Evolutionary conservation across 2,329 filamentous ascomycete species (phyloP), one percentile per base, ranked within the genome.

Genomic region (Pseudogymnoascus destructans): DNA sequence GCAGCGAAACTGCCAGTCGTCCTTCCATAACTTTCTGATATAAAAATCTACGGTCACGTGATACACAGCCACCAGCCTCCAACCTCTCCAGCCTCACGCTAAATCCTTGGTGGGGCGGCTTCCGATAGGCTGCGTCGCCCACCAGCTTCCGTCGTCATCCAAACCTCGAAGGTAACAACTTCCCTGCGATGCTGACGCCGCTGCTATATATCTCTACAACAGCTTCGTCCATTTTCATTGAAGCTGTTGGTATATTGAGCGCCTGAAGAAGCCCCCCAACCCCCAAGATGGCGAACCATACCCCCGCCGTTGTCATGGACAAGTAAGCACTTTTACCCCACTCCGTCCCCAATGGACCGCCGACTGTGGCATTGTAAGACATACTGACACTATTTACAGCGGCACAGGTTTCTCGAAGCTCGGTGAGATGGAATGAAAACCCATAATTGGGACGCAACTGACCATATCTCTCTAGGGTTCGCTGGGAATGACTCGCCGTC

Each of bases 301-400:
- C 93, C 72, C 93, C 93, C 69, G 93, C 93, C 88, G 93, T 98
- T 96, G 93, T 98, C 89, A 98, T 98, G 92, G 93, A 98, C 93
- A 98, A 98, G 93, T 96, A 86, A 76, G 89, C 81, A 69, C 62
- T 72, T 69, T 67, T 69, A 63, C 68, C 67, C 69, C 67, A 66
- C 70, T 60, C 55, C 15, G 7, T 3, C 21, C 35, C 40, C 27
- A 56, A 38, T 30, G 15, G 13, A 35, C 38, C 27, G 25, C 25
- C n/a, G 54, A 13, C 13, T 23, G 54, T 35, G 35, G 54, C 54
- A 38, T 54, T 30, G 25, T 60, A 52, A 52, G 46, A 52, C 46
- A 60, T 63, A 57, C 66, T 66, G 62, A 69, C 61, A 25, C 36
- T 19, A 71, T 68, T 36, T 68, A 62, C 74, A 98, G 93, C 86